phyloP scores from a whole-genome alignment of 2,329 filamentous ascomycete genomes.

The Gaeumannomyces tritici region DNA sequence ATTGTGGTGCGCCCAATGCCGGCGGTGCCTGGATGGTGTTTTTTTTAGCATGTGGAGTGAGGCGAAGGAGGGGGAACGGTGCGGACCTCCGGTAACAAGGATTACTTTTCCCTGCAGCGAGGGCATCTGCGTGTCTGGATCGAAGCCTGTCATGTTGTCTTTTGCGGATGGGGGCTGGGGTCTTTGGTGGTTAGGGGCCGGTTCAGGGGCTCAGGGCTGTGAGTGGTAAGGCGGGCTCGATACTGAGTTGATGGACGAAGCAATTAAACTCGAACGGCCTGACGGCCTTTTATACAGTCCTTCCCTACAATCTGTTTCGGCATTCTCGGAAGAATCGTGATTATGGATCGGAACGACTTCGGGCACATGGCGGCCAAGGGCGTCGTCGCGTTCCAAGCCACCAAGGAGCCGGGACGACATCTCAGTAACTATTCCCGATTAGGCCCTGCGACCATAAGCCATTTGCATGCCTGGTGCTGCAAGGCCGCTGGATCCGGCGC shows the following conservation, averaged over 20 bases:
- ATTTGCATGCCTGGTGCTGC: not conserved
- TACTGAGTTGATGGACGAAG: no score
- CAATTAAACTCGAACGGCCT: not conserved
- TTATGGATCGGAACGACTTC: not conserved
- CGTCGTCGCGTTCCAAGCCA: not conserved
- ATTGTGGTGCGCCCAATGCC: constrained; percentile 32
- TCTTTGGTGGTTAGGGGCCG: no score
- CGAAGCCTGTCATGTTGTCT: constrained; percentile 11
- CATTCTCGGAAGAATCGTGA: not conserved
- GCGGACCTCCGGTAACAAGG: constrained; percentile 29
- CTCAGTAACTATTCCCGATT: not conserved
- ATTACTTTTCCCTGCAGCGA: constrained; percentile 26
- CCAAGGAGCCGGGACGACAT: not conserved
- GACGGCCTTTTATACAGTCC: not conserved
- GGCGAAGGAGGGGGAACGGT: not conserved
- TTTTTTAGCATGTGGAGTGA: not conserved
- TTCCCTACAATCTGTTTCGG: not conserved
- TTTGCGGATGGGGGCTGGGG: no score
- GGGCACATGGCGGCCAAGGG: not conserved
- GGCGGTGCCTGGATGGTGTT: constrained; percentile 18
- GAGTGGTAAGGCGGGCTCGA: not conserved
- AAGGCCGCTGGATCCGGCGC: not conserved
- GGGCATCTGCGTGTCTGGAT: constrained; percentile 24
- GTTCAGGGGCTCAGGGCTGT: not conserved
- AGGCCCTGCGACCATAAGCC: not conserved